Percentiles rank a stretch among this genome's conserved stretches.
Conservation (phyloP, 2,329 filamentous ascomycete species). For the Cryphonectria parasitica region DNA sequence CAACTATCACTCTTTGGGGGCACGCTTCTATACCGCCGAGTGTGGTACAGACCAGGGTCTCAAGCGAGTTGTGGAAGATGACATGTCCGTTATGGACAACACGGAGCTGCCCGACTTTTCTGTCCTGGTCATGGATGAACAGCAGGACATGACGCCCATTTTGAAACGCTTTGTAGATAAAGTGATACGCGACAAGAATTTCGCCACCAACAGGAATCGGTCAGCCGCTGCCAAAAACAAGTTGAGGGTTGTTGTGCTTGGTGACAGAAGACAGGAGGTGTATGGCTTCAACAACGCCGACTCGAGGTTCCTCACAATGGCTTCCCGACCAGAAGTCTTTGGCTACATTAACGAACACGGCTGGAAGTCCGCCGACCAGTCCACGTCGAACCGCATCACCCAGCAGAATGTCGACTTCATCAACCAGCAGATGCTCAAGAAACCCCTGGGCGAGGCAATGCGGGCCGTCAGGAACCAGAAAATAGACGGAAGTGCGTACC, state of each 20-base stretch:
- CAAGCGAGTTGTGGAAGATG: slow-evolving; percentile 26
- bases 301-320: slow-evolving; percentile 27
- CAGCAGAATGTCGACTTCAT: slow-evolving; percentile 28
- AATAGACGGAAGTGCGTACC: slow-evolving; percentile 1
- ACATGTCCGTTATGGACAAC: slow-evolving; percentile 19
- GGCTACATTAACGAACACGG: slow-evolving; percentile 24
- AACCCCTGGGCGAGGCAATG: slow-evolving; percentile 22
- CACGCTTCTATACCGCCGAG: slow-evolving; percentile 23
- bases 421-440: slow-evolving; percentile 29
- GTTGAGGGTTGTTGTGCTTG: slow-evolving; percentile 23
- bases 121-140: slow-evolving; percentile 28
- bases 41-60: slow-evolving; percentile 27
- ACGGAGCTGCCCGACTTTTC: slow-evolving; percentile 21
- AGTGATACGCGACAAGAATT: slow-evolving; percentile 23
- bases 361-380: slow-evolving; percentile 22
- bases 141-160: slow-evolving; percentile 28
- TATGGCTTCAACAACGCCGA: slow-evolving; percentile 29
- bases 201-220: not conserved
- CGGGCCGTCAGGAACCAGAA: slow-evolving; percentile 21
- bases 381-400: slow-evolving; percentile 24
- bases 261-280: slow-evolving; percentile 25
- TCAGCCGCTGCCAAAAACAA: not conserved
- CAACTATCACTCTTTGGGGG: slow-evolving; percentile 25
- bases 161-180: slow-evolving; percentile 28
- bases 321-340: slow-evolving; percentile 20